Evolutionary conservation across 2,329 filamentous ascomycete species (phyloP).

Genomic region (Pseudogymnoascus sp.): DNA sequence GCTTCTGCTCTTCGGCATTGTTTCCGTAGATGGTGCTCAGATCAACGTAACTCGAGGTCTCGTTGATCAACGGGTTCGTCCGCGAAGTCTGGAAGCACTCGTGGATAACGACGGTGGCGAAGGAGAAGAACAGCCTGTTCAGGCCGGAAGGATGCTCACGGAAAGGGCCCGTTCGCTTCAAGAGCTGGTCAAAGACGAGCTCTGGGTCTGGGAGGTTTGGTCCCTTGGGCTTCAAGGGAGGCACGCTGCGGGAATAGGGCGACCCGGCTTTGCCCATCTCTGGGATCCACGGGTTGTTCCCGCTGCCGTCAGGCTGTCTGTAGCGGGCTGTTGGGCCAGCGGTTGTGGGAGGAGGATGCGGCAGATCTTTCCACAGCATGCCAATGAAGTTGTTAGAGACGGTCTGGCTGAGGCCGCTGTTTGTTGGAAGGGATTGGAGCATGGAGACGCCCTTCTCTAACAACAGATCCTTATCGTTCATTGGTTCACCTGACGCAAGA

Average conservation of each 20-base stretch:
- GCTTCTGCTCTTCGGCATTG: conserved; percentile 34
- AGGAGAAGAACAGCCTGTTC: conserved; percentile 40
- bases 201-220: conserved; percentile 42
- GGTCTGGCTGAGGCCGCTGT: conserved; percentile 41
- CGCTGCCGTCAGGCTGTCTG: conserved; percentile 37
- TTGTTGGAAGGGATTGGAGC: conserved; percentile 42
- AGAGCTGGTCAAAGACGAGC: conserved; percentile 38
- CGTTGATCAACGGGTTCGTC: conserved; percentile 36
- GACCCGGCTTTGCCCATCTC: conserved; percentile 47
- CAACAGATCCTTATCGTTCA: conserved; percentile 40
- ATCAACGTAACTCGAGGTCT: conserved; percentile 42
- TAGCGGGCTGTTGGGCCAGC: conserved; percentile 40
- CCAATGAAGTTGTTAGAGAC: conserved; percentile 44
- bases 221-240: conserved; percentile 41
- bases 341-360: conserved; percentile 41
- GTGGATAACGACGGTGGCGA: conserved; percentile 41
- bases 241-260: conserved; percentile 38
- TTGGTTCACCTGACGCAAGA: conserved; percentile 37
- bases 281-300: conserved; percentile 42
- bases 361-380: conserved; percentile 47
- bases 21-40: conserved; percentile 41
- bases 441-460: conserved; percentile 46
- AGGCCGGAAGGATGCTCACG: conserved; percentile 38
- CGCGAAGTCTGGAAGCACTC: conserved; percentile 40
- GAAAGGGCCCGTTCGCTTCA: conserved; percentile 36